Evolutionary conservation across 208 protist genomes (phyloP).

Genomic region (Willaertia magna): DNA sequence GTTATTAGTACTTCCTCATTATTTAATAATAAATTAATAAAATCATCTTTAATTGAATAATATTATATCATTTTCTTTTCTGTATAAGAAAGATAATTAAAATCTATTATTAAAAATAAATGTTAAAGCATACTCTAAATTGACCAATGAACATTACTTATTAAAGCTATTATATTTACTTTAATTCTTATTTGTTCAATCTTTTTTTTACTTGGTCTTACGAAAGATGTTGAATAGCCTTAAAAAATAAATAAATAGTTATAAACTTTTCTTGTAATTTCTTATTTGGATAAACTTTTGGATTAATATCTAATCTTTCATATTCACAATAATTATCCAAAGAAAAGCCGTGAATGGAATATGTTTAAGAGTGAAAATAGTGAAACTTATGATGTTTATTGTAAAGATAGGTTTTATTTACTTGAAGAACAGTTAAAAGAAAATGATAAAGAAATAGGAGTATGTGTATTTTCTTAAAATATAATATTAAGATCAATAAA

Average conservation of each 20-base stretch:
- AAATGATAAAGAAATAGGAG: too few species aligned
- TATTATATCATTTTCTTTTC: not conserved
- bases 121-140: not conserved
- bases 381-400: too few species aligned
- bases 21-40: too few species aligned
- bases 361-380: too few species aligned
- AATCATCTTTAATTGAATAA: not conserved
- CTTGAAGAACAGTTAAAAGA: too few species aligned
- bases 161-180: not conserved
- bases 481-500: too few species aligned
- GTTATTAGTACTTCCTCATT: too few species aligned
- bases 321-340: too few species aligned
- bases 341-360: too few species aligned
- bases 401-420: too few species aligned
- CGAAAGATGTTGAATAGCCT: not conserved
- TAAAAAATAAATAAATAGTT: constrained; percentile 37
- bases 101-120: not conserved
- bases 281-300: constrained; percentile 51
- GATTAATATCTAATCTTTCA: constrained; percentile 57
- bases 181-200: not conserved
- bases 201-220: too few species aligned
- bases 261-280: constrained; percentile 54
- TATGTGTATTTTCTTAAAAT: too few species aligned
- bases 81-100: not conserved
- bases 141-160: not conserved